Percentiles rank a stretch among this genome's conserved stretches.
These are phyloP conservation scores for Crithidia fasciculata DNA, from an alignment of 208 protist genomes.

Conservation along the genomic window DNA sequence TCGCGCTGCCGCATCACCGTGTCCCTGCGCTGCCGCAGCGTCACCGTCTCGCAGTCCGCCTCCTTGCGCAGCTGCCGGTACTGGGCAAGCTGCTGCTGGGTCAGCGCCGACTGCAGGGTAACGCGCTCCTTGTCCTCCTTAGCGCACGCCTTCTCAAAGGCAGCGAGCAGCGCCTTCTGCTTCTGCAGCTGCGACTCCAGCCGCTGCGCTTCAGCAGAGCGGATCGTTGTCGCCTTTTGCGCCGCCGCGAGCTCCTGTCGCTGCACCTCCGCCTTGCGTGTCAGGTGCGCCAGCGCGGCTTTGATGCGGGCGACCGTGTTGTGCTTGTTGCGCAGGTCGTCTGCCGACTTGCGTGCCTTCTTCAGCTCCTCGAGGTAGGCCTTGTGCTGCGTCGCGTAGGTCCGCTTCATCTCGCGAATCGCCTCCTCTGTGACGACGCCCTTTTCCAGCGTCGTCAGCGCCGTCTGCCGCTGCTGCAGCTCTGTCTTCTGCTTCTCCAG, in stretches of 20 bases:
- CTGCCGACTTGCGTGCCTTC: conserved; percentile 54
- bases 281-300: conserved; percentile 64
- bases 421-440: conserved; percentile 68
- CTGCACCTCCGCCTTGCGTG: conserved; percentile 68
- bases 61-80: conserved; percentile 84
- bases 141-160: conserved; percentile 65
- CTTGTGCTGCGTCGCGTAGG: conserved; percentile 80
- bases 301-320: conserved; percentile 74
- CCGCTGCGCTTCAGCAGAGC: conserved; percentile 62
- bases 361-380: conserved; percentile 81
- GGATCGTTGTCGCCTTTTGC: conserved; percentile 59
- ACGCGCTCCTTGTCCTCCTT: conserved; percentile 62
- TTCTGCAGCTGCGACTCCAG: conserved; percentile 69
- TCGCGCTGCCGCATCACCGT: conserved; percentile 73
- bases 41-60: conserved; percentile 85
- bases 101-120: conserved; percentile 46
- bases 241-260: conserved; percentile 50
- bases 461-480: conserved; percentile 52
- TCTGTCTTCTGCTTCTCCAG: conserved; percentile 76
- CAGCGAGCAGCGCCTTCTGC: conserved; percentile 61
- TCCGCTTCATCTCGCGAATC: conserved; percentile 79
- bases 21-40: conserved; percentile 75
- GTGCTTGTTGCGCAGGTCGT: conserved; percentile 72
- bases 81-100: conserved; percentile 61
- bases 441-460: conserved; percentile 75